Conservation (phyloP, 257 asterid species). For the Dorcoceras hygrometricum region DNA sequence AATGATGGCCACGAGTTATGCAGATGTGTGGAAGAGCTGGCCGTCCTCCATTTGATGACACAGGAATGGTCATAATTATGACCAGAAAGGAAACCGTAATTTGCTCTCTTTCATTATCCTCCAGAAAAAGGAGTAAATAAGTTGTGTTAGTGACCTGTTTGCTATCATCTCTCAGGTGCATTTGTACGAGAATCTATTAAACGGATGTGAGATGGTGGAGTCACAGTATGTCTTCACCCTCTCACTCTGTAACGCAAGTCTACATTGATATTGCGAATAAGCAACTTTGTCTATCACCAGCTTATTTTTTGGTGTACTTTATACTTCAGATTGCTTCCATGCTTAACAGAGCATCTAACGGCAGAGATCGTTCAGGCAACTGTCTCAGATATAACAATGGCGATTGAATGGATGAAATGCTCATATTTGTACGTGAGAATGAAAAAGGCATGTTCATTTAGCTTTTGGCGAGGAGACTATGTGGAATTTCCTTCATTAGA, state of each 20-base stretch:
- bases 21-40: constrained; percentile 99
- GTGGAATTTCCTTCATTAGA: constrained; percentile 22
- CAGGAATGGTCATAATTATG: constrained; percentile 94
- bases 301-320: constrained; percentile 29
- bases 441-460: constrained; percentile 69
- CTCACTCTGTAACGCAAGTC: constrained; percentile 6
- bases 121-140: constrained; percentile 6
- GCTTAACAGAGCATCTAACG: constrained; percentile 87
- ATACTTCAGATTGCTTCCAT: constrained; percentile 76
- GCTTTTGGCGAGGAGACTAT: constrained; percentile 24
- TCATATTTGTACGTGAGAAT: constrained; percentile 90
- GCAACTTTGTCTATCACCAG: constrained; percentile 12
- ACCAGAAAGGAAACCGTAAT: constrained; percentile 92
- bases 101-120: constrained; percentile 9
- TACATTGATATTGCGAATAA: constrained; percentile 4
- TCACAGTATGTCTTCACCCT: constrained; percentile 77
- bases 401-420: constrained; percentile 95
- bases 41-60: constrained; percentile 97
- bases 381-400: constrained; percentile 78
- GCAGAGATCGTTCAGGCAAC: constrained; percentile 98
- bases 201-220: constrained; percentile 95
- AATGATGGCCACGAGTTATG: constrained; percentile 32
- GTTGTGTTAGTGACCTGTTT: constrained; percentile 20
- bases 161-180: constrained; percentile 58
- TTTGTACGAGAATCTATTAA: constrained; percentile 84